phyloP scores from a whole-genome alignment of 2,329 filamentous ascomycete species.

The Paraphaeosphaeria minitans region DNA sequence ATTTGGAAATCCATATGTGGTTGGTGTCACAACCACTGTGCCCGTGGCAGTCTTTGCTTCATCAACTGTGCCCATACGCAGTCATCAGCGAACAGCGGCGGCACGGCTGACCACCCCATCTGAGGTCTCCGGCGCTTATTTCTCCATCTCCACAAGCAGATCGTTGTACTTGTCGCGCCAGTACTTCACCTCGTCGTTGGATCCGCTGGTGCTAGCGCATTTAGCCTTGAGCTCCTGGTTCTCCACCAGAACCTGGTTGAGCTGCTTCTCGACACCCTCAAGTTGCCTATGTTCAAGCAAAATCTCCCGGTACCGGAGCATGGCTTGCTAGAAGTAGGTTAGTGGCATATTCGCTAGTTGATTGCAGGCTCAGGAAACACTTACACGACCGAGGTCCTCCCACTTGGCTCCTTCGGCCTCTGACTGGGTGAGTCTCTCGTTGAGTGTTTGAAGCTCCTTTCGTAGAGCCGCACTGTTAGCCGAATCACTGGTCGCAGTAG shows the following conservation, averaged over 20 bases:
- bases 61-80: too few species aligned
- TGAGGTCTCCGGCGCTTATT: background rate
- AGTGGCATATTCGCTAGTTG: background rate
- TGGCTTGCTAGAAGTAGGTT: background rate
- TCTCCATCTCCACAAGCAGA: background rate
- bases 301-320: background rate
- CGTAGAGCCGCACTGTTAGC: conserved; percentile 1
- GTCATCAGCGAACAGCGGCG: background rate
- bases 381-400: conserved; percentile 4
- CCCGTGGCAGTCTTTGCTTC: too few species aligned
- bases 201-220: background rate
- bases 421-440: conserved; percentile 18
- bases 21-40: too few species aligned
- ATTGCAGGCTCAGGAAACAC: background rate
- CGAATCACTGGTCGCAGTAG: background rate
- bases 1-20: too few species aligned
- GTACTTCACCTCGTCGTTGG: background rate
- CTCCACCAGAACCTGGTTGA: background rate
- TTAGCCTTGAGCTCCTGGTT: background rate
- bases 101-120: background rate
- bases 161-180: conserved; percentile 5
- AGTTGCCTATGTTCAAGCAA: background rate
- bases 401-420: conserved; percentile 8
- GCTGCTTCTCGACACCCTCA: background rate
- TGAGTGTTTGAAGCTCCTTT: conserved; percentile 17